These are phyloP conservation scores for Periconia sp. DNA, from an alignment of 2,329 filamentous ascomycete genomes.

Conservation along the genomic window DNA sequence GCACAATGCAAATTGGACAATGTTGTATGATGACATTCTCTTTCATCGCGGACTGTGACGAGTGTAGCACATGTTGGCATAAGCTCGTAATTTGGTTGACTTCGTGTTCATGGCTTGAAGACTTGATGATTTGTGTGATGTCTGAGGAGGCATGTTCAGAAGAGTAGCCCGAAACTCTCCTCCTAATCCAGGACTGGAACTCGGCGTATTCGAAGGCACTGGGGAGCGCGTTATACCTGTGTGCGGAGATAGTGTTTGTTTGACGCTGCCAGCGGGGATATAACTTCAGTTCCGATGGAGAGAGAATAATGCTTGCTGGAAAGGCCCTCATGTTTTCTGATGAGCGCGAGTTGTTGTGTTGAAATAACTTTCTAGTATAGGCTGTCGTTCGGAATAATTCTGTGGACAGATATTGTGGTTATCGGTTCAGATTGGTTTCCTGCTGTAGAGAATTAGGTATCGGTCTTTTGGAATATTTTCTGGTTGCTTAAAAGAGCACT, in stretches of 20 bases:
- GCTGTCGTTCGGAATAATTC: too few relatives aligned
- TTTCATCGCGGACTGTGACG: conserved; percentile 8
- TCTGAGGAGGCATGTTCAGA: conserved; percentile 33
- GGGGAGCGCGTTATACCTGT: conserved; percentile 28
- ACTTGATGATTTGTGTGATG: conserved; percentile 24
- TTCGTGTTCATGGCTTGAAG: background rate
- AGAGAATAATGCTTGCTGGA: conserved; percentile 28
- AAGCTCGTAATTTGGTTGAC: conserved; percentile 15
- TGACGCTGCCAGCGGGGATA: conserved; percentile 35
- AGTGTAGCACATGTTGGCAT: conserved; percentile 32
- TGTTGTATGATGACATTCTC: conserved; percentile 17
- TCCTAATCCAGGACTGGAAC: conserved; percentile 36
- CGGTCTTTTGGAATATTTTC: too few relatives aligned
- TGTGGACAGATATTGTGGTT: too few relatives aligned
- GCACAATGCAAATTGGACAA: conserved; percentile 36
- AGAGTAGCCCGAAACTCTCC: conserved; percentile 38
- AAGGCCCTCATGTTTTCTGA: too few relatives aligned
- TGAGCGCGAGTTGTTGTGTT: too few relatives aligned
- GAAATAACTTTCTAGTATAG: too few relatives aligned
- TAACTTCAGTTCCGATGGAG: conserved; percentile 31
- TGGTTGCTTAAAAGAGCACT: too few relatives aligned
- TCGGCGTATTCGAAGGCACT: conserved; percentile 34
- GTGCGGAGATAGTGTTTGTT: conserved; percentile 21
- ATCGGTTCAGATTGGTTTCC: too few relatives aligned
- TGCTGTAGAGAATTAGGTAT: too few relatives aligned